These are phyloP conservation scores for Suhomyces kilbournensis DNA, from an alignment of 805 yeast species.

Conservation along the genomic window DNA sequence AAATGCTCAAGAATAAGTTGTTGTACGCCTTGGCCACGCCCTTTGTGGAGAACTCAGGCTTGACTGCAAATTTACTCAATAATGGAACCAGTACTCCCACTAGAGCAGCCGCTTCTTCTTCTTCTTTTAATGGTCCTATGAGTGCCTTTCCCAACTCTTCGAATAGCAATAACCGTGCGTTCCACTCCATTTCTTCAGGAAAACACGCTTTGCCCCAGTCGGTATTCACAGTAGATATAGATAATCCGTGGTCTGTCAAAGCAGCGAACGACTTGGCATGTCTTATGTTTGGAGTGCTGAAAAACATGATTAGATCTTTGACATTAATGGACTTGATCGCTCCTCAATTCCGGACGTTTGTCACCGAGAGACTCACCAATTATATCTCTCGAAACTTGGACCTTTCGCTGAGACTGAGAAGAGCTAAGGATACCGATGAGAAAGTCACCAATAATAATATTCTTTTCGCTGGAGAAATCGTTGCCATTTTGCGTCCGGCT, in stretches of 20 bases:
- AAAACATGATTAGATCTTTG: constrained; percentile 55
- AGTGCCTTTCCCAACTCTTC: constrained; percentile 17
- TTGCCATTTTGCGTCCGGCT: constrained; percentile 72
- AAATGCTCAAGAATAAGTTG: constrained; percentile 43
- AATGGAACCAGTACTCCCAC: constrained; percentile 18
- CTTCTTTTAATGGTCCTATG: not conserved
- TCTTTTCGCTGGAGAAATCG: constrained; percentile 78
- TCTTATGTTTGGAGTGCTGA: constrained; percentile 77
- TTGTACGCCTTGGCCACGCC: constrained; percentile 68
- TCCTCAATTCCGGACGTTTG: constrained; percentile 70
- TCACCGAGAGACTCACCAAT: constrained; percentile 51
- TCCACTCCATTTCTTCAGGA: constrained; percentile 64
- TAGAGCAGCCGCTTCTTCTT: not conserved
- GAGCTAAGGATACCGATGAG: constrained; percentile 5
- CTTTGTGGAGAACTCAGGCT: constrained; percentile 42
- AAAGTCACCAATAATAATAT: constrained; percentile 36
- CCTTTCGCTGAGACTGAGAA: constrained; percentile 15
- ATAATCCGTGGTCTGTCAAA: constrained; percentile 73
- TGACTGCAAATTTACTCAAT: constrained; percentile 22
- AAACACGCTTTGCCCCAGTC: constrained; percentile 79
- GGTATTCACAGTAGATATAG: constrained; percentile 72
- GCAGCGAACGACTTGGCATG: constrained; percentile 91
- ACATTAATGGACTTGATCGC: constrained; percentile 76
- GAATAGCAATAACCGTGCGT: constrained; percentile 38
- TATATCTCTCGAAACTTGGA: constrained; percentile 14